These are phyloP conservation scores for Penicillium sp. DNA, from an alignment of 2,329 filamentous ascomycete genomes.

Conservation along the genomic window DNA sequence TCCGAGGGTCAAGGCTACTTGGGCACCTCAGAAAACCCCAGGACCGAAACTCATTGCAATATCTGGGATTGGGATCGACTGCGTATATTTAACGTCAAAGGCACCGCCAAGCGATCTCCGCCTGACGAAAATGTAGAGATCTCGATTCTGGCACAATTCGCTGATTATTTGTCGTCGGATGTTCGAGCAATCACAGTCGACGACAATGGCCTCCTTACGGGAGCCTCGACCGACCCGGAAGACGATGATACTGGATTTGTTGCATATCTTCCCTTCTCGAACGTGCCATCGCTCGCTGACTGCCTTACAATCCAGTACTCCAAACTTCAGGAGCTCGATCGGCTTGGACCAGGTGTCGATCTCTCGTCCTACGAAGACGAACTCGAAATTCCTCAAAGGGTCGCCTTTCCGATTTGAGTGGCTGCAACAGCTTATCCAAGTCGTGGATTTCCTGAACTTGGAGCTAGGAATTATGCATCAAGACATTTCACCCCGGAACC, in stretches of 20 bases:
- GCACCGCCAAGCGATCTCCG: constrained; percentile 24
- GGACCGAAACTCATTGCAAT: constrained; percentile 23
- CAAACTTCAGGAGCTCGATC: constrained; percentile 21
- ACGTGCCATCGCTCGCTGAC: constrained; percentile 14
- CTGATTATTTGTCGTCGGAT: constrained; percentile 21
- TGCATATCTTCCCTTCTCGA: constrained; percentile 21
- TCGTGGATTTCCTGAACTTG: constrained; percentile 27
- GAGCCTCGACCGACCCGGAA: constrained; percentile 22
- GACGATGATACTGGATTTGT: constrained; percentile 21
- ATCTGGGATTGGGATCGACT: constrained; percentile 28
- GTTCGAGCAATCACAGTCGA: constrained; percentile 22
- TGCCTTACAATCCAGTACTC: constrained; percentile 18
- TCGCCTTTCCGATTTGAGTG: constrained; percentile 27
- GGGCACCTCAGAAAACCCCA: constrained; percentile 16
- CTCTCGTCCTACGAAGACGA: constrained; percentile 18
- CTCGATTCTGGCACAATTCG: constrained; percentile 17
- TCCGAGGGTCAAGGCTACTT: constrained; percentile 22
- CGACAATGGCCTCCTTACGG: constrained; percentile 21
- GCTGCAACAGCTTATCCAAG: constrained; percentile 25
- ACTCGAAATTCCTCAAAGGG: constrained; percentile 12
- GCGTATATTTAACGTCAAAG: constrained; percentile 25
- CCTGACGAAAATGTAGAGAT: constrained; percentile 22
- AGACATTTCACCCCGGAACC: constrained; percentile 34
- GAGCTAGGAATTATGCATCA: constrained; percentile 35
- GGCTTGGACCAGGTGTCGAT: constrained; percentile 19